phyloP scores from a whole-genome alignment of 2,329 filamentous ascomycete species.

The Colletotrichum godetiae region DNA sequence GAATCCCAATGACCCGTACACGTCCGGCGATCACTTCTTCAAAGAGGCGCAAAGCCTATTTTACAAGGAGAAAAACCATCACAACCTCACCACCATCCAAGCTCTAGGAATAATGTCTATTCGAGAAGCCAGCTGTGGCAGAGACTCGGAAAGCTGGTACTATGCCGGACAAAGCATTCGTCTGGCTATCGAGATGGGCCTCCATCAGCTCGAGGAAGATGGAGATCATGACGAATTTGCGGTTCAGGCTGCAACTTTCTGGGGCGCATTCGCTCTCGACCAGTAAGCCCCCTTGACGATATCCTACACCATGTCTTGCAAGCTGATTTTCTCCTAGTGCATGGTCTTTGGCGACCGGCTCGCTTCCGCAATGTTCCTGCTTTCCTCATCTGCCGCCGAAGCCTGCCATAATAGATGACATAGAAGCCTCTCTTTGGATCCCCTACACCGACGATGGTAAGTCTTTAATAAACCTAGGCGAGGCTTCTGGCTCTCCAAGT shows the following conservation, averaged over 20 bases:
- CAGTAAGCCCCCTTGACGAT: slow-evolving; percentile 63
- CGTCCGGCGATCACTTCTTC: slow-evolving; percentile 81
- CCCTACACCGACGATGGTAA: slow-evolving; percentile 69
- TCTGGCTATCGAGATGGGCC: slow-evolving; percentile 77
- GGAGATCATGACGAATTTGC: slow-evolving; percentile 67
- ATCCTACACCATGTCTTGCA: not conserved
- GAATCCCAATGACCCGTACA: slow-evolving; percentile 70
- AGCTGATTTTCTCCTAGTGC: slow-evolving; percentile 54
- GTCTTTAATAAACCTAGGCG: slow-evolving; percentile 35
- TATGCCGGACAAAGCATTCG: slow-evolving; percentile 79
- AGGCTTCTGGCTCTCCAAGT: slow-evolving; percentile 18
- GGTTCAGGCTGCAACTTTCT: slow-evolving; percentile 70
- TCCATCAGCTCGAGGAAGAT: slow-evolving; percentile 66
- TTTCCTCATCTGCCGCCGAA: slow-evolving; percentile 69
- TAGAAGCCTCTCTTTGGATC: slow-evolving; percentile 70
- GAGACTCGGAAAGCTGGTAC: slow-evolving; percentile 79
- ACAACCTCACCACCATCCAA: slow-evolving; percentile 77
- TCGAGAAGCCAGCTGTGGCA: slow-evolving; percentile 77
- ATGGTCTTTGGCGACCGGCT: slow-evolving; percentile 74
- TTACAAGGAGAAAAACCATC: slow-evolving; percentile 66
- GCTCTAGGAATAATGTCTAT: slow-evolving; percentile 82
- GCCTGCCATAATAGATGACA: slow-evolving; percentile 68
- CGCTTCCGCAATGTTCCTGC: slow-evolving; percentile 69
- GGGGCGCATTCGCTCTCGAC: slow-evolving; percentile 72
- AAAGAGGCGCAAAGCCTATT: slow-evolving; percentile 74